Conservation (phyloP, 208 protist species). For the Sergeia podlipaevii region DNA sequence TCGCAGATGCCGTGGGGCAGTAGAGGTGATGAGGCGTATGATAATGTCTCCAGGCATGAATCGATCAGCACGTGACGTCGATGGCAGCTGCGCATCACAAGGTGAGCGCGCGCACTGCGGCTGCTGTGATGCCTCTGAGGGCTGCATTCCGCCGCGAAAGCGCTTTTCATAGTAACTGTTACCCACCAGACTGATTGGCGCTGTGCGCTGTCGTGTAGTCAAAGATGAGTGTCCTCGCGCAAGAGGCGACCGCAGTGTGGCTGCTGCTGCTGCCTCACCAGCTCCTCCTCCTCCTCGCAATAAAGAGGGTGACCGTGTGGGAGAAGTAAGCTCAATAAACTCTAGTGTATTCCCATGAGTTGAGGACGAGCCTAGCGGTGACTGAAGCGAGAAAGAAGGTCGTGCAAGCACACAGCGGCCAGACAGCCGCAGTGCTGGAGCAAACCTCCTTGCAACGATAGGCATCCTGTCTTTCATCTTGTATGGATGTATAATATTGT, state of each 20-base stretch:
- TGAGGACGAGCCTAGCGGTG: no score
- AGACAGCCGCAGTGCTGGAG: no score
- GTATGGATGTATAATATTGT: no score
- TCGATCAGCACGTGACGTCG: constrained; percentile 4
- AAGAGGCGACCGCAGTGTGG: not conserved
- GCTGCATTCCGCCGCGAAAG: constrained; percentile 3
- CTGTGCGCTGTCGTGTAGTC: not conserved
- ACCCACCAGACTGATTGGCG: constrained; percentile 46
- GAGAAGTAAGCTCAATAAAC: not conserved
- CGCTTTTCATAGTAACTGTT: constrained; percentile 75
- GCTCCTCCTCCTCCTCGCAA: no score
- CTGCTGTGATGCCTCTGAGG: not conserved
- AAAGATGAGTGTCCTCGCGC: not conserved
- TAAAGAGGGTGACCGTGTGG: not conserved
- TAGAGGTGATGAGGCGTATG: constrained; percentile 18
- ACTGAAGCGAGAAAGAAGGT: no score
- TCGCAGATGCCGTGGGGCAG: constrained; percentile 32
- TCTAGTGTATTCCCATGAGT: not conserved
- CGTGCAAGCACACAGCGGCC: no score
- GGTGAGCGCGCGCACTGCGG: constrained; percentile 3
- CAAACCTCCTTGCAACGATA: no score
- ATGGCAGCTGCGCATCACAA: constrained; percentile 7
- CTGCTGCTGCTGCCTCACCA: no score
- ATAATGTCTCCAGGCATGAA: constrained; percentile 39
- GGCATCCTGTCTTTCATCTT: no score